Evolutionary conservation across 1,284 basidiomycete genomes (phyloP), one percentile per base, ranked within the genome.

Genomic region (Grifola frondosa): DNA sequence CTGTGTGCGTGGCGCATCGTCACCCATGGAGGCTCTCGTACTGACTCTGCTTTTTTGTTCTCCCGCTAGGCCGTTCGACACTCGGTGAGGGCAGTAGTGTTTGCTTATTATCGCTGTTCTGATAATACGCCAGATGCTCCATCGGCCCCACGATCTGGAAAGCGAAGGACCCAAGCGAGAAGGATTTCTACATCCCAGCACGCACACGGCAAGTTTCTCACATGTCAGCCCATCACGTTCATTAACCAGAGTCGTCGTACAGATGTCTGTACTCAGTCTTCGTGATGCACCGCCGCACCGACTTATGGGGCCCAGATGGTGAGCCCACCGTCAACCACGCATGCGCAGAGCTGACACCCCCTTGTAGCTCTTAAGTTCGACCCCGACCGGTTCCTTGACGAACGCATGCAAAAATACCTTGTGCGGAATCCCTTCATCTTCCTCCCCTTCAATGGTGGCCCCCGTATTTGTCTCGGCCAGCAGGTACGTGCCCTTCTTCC

Each of bases 301-400:
- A 84, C 49, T 68, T 84, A 0, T 86, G 83, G 83, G 81, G 82
- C 4, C 77, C 80, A 1, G 80, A 82, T 54, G 81, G 76, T 75
- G 56, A 40, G 62, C n/a, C 11, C 20, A 0, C 19, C 5, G n/a
- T 9, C 31, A 7, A 12, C 30, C 38, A 15, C 11, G 23, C 23
- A 9, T 19, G 5, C 13, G 4, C 17, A 0, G 15, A 20, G 15
- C 25, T 24, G 15, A 33, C 28, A 22, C 37, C 15, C 17, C 12
- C 36, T 5, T 23, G 21, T 17, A 49, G 51, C 40, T 10, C 25
- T 47, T 15, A 34, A 63, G 19, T 78, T 76, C 49, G 73, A 77
- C 50, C 76, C 77, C 3, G 65, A 71, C 32, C 62, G 73, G 3
- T 72, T 69, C 64, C 50, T 71, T 21, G 69, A 71, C 52, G 59